A percentile compares a stretch with the other conserved stretches of the same genome.
Evolutionary conservation across 192 early-diverging fungal species (phyloP).

Genomic region (Ambispora gerdemannii): DNA sequence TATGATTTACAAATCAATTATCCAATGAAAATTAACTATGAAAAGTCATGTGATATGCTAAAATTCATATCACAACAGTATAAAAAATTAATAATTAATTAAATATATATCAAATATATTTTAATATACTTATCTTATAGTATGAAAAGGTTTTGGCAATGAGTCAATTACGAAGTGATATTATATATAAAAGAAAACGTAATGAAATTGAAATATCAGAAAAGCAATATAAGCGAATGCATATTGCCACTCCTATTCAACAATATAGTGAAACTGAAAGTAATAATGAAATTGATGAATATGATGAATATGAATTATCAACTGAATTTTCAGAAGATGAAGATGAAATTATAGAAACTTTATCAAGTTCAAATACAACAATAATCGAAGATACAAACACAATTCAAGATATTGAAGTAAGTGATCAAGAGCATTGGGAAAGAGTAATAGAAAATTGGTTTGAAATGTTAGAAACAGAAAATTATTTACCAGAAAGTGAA

Average conservation of each 20-base stretch:
- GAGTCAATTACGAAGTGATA: constrained; percentile 14
- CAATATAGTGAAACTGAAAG: too few relatives aligned
- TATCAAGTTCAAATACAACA: neutral
- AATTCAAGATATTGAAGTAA: neutral
- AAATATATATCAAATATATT: too few relatives aligned
- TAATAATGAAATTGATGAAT: neutral
- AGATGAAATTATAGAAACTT: neutral
- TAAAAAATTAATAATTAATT: too few relatives aligned
- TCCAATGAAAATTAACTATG: too few relatives aligned
- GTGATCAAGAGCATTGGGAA: neutral
- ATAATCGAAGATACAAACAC: neutral
- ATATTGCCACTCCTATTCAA: constrained; percentile 3
- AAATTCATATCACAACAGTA: too few relatives aligned
- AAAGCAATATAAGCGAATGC: neutral
- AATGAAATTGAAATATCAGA: neutral
- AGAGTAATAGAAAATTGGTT: neutral
- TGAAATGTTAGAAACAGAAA: neutral
- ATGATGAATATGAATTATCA: neutral
- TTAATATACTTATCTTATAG: constrained; percentile 7
- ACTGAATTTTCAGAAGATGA: neutral
- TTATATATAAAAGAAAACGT: constrained; percentile 12
- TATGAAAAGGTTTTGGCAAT: constrained; percentile 15
- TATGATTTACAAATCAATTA: too few relatives aligned
- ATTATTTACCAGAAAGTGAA: constrained; percentile 2
- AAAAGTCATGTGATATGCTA: too few relatives aligned